Evolutionary conservation across 164 flowering plant species (phyloP).

Genomic region (Hamamelis virginiana): DNA sequence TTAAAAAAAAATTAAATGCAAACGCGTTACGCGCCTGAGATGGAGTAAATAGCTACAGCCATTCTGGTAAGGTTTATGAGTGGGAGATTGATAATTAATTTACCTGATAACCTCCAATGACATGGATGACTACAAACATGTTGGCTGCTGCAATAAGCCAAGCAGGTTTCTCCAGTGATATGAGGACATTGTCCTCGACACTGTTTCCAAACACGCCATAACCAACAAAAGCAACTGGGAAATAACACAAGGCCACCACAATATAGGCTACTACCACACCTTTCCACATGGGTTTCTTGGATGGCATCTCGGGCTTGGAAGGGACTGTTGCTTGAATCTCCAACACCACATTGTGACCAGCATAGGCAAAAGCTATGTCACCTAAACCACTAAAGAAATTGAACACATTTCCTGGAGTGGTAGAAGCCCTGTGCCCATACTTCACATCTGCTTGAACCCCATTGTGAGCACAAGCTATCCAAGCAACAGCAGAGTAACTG

Average conservation of each 20-base stretch:
- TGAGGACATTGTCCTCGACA: constrained; percentile 36
- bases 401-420: no score
- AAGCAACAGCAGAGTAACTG: no score
- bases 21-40: no score
- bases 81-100: no score
- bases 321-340: constrained; percentile 44
- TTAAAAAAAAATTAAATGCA: no score
- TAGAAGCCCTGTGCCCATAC: no score
- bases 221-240: constrained; percentile 28
- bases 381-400: constrained; percentile 23
- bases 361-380: constrained; percentile 33
- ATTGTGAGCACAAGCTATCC: no score
- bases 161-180: constrained; percentile 30
- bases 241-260: constrained; percentile 34
- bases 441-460: no score
- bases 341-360: constrained; percentile 36
- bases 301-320: constrained; percentile 28
- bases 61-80: no score
- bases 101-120: constrained; percentile 45
- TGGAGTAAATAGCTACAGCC: no score
- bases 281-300: constrained; percentile 35
- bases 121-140: constrained; percentile 37
- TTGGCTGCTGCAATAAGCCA: constrained; percentile 41
- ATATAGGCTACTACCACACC: constrained; percentile 31
- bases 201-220: constrained; percentile 26